Percentiles rank a stretch among this genome's conserved stretches.
These are phyloP conservation scores for Candida maesae DNA, from an alignment of 805 yeast species.

Conservation along the genomic window DNA sequence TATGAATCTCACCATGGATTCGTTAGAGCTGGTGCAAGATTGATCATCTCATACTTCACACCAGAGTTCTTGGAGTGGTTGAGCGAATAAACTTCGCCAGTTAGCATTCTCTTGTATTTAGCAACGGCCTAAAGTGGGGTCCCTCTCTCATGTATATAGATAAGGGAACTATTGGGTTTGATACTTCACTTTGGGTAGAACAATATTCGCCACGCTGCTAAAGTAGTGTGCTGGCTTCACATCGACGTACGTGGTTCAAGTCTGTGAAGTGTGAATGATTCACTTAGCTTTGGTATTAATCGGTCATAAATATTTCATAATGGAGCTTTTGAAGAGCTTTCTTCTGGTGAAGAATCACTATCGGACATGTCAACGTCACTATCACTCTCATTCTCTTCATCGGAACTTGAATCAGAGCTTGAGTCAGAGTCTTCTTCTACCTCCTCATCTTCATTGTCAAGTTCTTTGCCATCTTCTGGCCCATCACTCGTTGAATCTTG, in stretches of 20 bases:
- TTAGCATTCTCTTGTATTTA: too few relatives aligned
- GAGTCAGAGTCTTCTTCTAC: not conserved
- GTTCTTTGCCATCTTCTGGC: constrained; percentile 3
- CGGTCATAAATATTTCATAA: not conserved
- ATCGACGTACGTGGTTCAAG: too few relatives aligned
- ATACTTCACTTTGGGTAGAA: too few relatives aligned
- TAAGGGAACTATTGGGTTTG: too few relatives aligned
- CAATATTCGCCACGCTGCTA: too few relatives aligned
- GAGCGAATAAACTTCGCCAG: constrained; percentile 33
- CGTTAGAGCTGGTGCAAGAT: constrained; percentile 91
- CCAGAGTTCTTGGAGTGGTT: constrained; percentile 97
- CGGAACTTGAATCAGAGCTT: not conserved
- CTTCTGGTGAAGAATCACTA: constrained; percentile 11
- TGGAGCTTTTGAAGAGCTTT: constrained; percentile 8
- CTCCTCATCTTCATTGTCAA: constrained; percentile 1
- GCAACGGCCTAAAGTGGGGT: too few relatives aligned
- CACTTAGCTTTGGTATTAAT: not conserved
- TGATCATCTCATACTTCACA: constrained; percentile 88
- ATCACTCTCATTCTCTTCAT: not conserved
- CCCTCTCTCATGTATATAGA: too few relatives aligned
- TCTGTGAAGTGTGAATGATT: not conserved
- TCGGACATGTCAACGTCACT: constrained; percentile 1
- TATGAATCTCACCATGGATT: constrained; percentile 90
- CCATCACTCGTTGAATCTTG: too few relatives aligned
- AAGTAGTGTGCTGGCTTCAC: too few relatives aligned